Conservation (phyloP, 495 filamentous ascomycete species). For the Neurospora cerealis region DNA sequence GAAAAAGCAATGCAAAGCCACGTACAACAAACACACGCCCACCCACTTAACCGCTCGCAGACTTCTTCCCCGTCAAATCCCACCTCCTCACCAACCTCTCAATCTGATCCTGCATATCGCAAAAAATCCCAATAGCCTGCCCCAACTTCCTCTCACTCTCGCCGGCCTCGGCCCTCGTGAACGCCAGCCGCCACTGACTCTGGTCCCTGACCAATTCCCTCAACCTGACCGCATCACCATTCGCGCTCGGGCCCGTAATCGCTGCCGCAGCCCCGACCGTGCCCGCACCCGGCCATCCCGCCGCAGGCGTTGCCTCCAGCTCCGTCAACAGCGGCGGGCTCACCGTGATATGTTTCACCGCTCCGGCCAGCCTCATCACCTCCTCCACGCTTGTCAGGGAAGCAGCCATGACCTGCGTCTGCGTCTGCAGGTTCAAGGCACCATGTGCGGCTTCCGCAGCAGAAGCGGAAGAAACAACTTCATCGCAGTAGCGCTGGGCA, state of each 20-base stretch:
- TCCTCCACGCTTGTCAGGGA: conserved; percentile 47
- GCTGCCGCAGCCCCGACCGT: conserved; percentile 5
- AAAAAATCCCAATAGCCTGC: conserved; percentile 54
- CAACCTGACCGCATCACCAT: conserved; percentile 13
- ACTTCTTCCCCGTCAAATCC: not conserved
- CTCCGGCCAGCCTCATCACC: conserved; percentile 45
- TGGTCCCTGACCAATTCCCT: conserved; percentile 29
- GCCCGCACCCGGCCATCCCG: conserved; percentile 10
- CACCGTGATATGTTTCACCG: conserved; percentile 46
- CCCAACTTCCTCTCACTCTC: conserved; percentile 42
- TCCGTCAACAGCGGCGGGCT: conserved; percentile 39
- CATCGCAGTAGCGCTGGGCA: conserved; percentile 45
- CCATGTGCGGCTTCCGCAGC: not conserved
- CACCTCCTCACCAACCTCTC: conserved; percentile 31
- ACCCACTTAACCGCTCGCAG: not conserved
- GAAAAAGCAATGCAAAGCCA: not conserved
- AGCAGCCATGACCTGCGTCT: conserved; percentile 47
- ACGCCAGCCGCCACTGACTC: conserved; percentile 36
- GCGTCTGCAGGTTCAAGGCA: conserved; percentile 5
- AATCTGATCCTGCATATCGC: conserved; percentile 46
- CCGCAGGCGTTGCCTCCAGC: conserved; percentile 31
- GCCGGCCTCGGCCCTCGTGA: conserved; percentile 38
- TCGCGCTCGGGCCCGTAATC: conserved; percentile 33
- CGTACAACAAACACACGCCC: not conserved
- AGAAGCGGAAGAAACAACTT: not conserved